Percentiles rank a stretch among this genome's conserved stretches.
phyloP scores from a whole-genome alignment of 495 filamentous ascomycete species.

The Mytilinidion resinicola region DNA sequence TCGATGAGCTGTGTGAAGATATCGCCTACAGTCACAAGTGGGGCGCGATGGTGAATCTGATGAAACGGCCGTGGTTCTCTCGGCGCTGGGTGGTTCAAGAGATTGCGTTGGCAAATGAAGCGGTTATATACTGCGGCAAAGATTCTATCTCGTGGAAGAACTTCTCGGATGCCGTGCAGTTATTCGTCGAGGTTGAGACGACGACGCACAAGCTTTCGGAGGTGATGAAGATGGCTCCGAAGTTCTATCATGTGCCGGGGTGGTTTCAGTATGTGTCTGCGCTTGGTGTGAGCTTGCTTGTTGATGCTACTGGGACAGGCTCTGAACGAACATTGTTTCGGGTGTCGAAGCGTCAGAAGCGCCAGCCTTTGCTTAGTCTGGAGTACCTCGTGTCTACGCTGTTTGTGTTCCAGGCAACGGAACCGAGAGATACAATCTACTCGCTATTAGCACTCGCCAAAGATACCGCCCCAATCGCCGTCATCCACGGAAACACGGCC shows the following conservation, averaged over 20 bases:
- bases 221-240: not conserved
- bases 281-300: slow-evolving; percentile 32
- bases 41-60: not conserved
- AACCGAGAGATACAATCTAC: slow-evolving; percentile 6
- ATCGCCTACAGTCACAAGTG: not conserved
- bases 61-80: slow-evolving; percentile 3
- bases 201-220: slow-evolving; percentile 5
- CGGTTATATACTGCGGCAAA: not conserved
- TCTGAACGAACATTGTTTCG: slow-evolving; percentile 34
- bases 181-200: slow-evolving; percentile 9
- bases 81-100: slow-evolving; percentile 11
- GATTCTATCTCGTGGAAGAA: slow-evolving; percentile 2
- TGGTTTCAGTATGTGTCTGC: slow-evolving; percentile 23
- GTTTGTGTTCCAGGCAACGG: not conserved
- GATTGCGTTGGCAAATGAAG: not conserved
- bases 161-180: slow-evolving; percentile 5
- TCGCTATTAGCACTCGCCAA: slow-evolving; percentile 1
- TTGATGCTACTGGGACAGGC: slow-evolving; percentile 29
- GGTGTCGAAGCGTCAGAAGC: not conserved
- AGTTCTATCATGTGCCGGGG: not conserved
- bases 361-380: not conserved
- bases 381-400: slow-evolving; percentile 7
- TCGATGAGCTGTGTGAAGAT: not conserved
- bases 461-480: not conserved
- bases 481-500: not conserved